Evolutionary conservation across 1,284 basidiomycete genomes (phyloP), one percentile per base, ranked within the genome.

Genomic region (Pterula multifida): DNA sequence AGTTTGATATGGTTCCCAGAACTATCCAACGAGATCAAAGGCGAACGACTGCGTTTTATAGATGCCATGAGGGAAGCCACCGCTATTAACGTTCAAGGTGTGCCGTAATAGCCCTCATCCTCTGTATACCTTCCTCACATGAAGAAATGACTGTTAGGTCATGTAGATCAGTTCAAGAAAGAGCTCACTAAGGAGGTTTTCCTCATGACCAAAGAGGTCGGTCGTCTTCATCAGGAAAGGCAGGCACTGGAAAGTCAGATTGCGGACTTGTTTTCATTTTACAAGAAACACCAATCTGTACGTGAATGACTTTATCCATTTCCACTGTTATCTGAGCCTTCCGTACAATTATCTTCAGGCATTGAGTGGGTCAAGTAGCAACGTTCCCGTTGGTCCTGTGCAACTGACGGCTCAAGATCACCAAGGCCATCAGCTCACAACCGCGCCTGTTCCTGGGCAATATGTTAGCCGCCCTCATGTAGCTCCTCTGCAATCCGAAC

Each of bases 51-150:
- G 50, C 71, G 85, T 3, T 92, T 93, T 59, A 84, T 92, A 9
- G 90, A 93, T 57, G 86, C 89, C 15, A 93, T 92, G 89, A 86
- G 86, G 60, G 82, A 90, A 56, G 90, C 89, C 1, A 92, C 90
- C 0, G 78, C 79, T 1, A 85, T 91, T 60, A 90, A 92, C 55
- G 79, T 92, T 3, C 79, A 86, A 61, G 68, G 87, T 87, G 62
- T 65, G 75, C 61, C 2, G 28, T 2, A 45, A 35, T n/a, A 35
- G n/a, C 9, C 32, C 32, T 35, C n/a, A n/a, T 35, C n/a, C n/a
- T 35, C 32, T 9, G 9, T n/a, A 11, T n/a, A 35, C 32, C 32
- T 35, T n/a, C 32, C n/a, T 35, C 32, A 19, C 21, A 11, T 26
- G 1, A 1, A 3, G 17, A 25, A 49, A 19, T 22, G 42, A 44